Evolutionary conservation across 495 filamentous ascomycete species (phyloP).

Genomic region (Barbatosphaeria neglecta): DNA sequence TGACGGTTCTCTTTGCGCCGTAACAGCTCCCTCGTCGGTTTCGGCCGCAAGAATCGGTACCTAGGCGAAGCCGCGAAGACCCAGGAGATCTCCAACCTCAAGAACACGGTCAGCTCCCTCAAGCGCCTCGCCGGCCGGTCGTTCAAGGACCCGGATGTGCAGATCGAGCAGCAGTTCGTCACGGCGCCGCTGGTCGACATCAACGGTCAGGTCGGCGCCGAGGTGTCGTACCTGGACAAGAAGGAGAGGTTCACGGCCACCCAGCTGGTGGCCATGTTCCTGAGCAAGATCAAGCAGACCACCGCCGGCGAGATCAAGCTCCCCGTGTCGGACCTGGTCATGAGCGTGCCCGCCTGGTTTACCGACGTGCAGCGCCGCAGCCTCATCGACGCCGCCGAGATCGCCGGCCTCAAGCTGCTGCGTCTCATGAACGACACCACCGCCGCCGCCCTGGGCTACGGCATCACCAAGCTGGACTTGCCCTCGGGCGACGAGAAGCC

Average conservation of each 20-base stretch:
- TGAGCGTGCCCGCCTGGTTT: conserved; percentile 95
- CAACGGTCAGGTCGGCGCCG: conserved; percentile 86
- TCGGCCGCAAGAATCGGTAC: conserved; percentile 84
- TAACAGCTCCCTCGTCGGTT: conserved; percentile 79
- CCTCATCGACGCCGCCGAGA: conserved; percentile 86
- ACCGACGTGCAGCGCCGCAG: conserved; percentile 84
- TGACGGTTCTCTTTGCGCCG: conserved; percentile 16
- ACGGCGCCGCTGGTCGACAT: conserved; percentile 81
- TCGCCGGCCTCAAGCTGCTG: conserved; percentile 85
- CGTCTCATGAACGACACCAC: conserved; percentile 98
- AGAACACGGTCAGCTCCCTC: conserved; percentile 89
- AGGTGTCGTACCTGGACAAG: conserved; percentile 87
- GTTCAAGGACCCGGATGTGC: conserved; percentile 79
- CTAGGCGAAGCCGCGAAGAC: conserved; percentile 94
- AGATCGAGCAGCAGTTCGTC: conserved; percentile 83
- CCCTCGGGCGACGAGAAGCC: conserved; percentile 86
- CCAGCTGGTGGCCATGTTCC: conserved; percentile 87
- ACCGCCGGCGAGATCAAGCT: conserved; percentile 79
- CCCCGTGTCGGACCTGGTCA: conserved; percentile 86
- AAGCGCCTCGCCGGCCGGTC: conserved; percentile 84
- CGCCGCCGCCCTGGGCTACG: conserved; percentile 88
- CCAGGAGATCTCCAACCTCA: conserved; percentile 97
- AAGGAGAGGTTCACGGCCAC: conserved; percentile 87
- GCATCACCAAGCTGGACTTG: conserved; percentile 94
- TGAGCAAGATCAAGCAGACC: conserved; percentile 86